These are phyloP conservation scores for Talaromyces amestolkiae DNA, from an alignment of 2,329 filamentous ascomycete species.

Conservation along the genomic window DNA sequence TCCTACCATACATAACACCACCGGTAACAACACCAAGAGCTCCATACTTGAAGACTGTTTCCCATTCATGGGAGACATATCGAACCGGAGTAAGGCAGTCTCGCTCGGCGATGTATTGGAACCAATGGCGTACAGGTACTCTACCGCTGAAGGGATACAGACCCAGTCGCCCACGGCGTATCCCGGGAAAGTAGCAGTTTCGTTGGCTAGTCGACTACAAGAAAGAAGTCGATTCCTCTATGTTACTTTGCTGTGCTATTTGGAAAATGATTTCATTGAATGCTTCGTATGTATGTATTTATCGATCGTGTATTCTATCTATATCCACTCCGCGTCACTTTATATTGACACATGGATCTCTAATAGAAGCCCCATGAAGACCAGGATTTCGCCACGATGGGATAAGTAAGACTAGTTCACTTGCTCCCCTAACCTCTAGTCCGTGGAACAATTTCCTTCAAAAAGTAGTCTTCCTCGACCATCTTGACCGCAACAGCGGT, in stretches of 20 bases:
- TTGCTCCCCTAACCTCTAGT: not conserved
- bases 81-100: slow-evolving; percentile 2
- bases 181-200: not conserved
- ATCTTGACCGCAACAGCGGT: slow-evolving; percentile 16
- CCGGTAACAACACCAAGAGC: not conserved
- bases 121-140: slow-evolving; percentile 1
- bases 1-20: slow-evolving; percentile 11
- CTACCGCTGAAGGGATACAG: not conserved
- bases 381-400: too few species aligned
- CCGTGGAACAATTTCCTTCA: slow-evolving; percentile 9
- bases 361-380: too few species aligned
- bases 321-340: not conserved
- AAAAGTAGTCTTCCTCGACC: slow-evolving; percentile 16
- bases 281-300: not conserved
- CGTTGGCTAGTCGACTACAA: not conserved
- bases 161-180: slow-evolving; percentile 8
- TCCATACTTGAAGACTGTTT: not conserved
- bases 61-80: not conserved
- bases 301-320: not conserved
- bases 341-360: too few species aligned
- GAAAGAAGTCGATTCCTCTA: not conserved
- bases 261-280: not conserved
- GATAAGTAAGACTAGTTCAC: too few species aligned
- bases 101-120: not conserved
- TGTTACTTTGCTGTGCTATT: not conserved